phyloP scores from a whole-genome alignment of 73 alveolate genomes.

The Paramecium sexaurelia region DNA sequence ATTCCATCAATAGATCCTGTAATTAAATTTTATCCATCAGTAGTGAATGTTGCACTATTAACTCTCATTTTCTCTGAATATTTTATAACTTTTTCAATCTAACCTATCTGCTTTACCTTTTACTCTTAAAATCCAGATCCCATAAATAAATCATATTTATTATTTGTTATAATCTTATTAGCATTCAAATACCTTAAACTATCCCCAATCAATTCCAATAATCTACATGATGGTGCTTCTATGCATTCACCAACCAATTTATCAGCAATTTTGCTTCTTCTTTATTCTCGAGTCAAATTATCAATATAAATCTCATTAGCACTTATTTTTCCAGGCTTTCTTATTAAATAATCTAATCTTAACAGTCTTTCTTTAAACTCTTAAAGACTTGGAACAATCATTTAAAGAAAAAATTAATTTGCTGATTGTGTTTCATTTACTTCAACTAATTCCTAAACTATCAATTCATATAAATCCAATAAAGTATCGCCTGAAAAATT shows the following conservation, averaged over 20 bases:
- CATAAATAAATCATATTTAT: neutral
- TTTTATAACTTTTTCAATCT: neutral
- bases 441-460: constrained; percentile 28
- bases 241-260: neutral
- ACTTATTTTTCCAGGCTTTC: neutral
- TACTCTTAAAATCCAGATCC: neutral
- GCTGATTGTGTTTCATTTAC: constrained; percentile 36
- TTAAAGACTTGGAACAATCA: neutral
- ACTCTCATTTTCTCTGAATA: constrained; percentile 58
- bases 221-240: constrained; percentile 12
- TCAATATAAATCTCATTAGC: neutral
- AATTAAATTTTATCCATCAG: neutral
- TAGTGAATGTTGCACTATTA: neutral
- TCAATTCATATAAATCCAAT: constrained; percentile 11
- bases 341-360: constrained; percentile 18
- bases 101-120: neutral
- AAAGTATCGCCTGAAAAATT: neutral
- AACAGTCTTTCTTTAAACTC: constrained; percentile 27
- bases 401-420: neutral
- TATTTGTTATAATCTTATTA: neutral
- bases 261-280: neutral
- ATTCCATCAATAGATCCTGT: constrained; percentile 50
- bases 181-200: neutral
- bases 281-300: neutral
- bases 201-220: constrained; percentile 39